These are phyloP conservation scores for Phascolomyces articulosus DNA, from an alignment of 371 early-diverging fungal genomes.

Conservation along the genomic window DNA sequence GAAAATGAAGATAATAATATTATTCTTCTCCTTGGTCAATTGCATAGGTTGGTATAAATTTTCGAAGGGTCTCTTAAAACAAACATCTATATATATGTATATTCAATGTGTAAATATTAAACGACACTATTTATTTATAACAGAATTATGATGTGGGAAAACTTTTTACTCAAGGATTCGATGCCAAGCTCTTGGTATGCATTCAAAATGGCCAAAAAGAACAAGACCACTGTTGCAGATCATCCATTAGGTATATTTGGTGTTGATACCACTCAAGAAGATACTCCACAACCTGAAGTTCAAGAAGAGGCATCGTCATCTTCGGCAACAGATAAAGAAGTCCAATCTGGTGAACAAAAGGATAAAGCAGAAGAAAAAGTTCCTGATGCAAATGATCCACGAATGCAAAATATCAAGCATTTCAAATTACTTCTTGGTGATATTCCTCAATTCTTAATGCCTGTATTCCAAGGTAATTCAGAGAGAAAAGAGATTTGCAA, in stretches of 20 bases:
- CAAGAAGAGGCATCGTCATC: slow-evolving; percentile 13
- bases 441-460: slow-evolving; percentile 65
- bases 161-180: slow-evolving; percentile 57
- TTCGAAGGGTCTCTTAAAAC: too few species aligned
- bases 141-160: slow-evolving; percentile 74
- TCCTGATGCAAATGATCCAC: slow-evolving; percentile 56
- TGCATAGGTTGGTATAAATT: slow-evolving; percentile 58
- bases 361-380: slow-evolving; percentile 32
- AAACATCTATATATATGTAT: too few species aligned
- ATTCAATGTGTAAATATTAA: too few species aligned
- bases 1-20: slow-evolving; percentile 54
- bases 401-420: slow-evolving; percentile 70
- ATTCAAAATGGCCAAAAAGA: slow-evolving; percentile 35
- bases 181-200: slow-evolving; percentile 75
- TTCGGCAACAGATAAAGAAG: slow-evolving; percentile 2
- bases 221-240: slow-evolving; percentile 19
- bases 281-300: slow-evolving; percentile 18
- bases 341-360: slow-evolving; percentile 16
- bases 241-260: slow-evolving; percentile 48
- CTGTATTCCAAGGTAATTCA: slow-evolving; percentile 67
- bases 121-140: not conserved
- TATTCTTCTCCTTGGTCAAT: slow-evolving; percentile 58
- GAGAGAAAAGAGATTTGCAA: not conserved
- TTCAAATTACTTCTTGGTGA: slow-evolving; percentile 70
- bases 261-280: slow-evolving; percentile 12